These are phyloP conservation scores for Pseudocercospora fuligena DNA, from an alignment of 2,329 filamentous ascomycete species.

Conservation along the genomic window DNA sequence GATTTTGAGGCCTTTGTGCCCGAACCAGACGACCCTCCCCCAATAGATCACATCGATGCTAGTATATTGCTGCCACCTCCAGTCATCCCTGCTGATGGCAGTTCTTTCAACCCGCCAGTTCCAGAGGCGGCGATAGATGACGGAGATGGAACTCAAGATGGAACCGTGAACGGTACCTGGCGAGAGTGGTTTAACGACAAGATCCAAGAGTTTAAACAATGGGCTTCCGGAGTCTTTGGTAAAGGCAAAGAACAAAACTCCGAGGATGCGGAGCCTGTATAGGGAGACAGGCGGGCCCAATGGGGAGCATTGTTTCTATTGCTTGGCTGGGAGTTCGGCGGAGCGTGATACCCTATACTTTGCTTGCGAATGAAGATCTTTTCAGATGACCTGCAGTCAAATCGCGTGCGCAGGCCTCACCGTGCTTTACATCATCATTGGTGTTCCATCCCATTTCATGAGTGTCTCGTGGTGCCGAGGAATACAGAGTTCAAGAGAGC, in stretches of 20 bases:
- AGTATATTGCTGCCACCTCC: slow-evolving; percentile 20
- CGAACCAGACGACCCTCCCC: slow-evolving; percentile 30
- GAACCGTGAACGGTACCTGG: slow-evolving; percentile 27
- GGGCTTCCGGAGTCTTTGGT: slow-evolving; percentile 36
- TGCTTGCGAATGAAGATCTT: not conserved
- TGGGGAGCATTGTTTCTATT: not conserved
- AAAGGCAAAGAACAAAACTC: slow-evolving; percentile 14
- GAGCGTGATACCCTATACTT: not conserved
- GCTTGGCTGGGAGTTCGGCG: not conserved
- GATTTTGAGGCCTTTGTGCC: slow-evolving; percentile 24
- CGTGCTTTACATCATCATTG: too few relatives aligned
- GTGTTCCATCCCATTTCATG: too few relatives aligned
- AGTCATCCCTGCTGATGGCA: slow-evolving; percentile 16
- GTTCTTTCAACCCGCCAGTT: slow-evolving; percentile 23
- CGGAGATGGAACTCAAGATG: slow-evolving; percentile 5
- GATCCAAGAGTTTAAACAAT: slow-evolving; percentile 39
- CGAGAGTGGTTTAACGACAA: slow-evolving; percentile 41
- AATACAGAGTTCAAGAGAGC: too few relatives aligned
- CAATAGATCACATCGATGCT: slow-evolving; percentile 15
- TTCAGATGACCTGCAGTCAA: not conserved
- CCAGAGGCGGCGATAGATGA: slow-evolving; percentile 27
- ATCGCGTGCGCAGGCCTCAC: too few relatives aligned
- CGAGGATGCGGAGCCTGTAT: not conserved
- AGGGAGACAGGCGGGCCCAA: not conserved
- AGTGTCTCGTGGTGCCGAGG: too few relatives aligned